phyloP scores from a whole-genome alignment of 495 filamentous ascomycete species.

The Hypoxylon trugodes region DNA sequence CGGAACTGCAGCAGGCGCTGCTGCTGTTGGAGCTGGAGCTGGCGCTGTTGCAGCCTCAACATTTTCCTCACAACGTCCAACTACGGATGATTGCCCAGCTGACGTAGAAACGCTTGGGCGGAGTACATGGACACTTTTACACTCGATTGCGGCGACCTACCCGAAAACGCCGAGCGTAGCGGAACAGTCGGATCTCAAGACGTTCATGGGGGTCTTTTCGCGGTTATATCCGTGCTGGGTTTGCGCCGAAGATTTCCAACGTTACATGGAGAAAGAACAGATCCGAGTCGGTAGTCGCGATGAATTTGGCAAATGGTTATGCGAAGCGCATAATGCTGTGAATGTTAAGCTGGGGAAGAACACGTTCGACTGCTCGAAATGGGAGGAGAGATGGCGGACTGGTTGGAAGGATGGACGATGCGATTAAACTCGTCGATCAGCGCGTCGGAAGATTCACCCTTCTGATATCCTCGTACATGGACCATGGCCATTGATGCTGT shows the following conservation, averaged over 20 bases:
- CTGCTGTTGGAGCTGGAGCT: constrained; percentile 41
- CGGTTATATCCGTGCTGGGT: constrained; percentile 93
- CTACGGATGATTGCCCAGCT: constrained; percentile 70
- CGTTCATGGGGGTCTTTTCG: constrained; percentile 83
- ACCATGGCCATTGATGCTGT: neutral
- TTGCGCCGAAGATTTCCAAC: constrained; percentile 90
- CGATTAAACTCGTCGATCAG: constrained; percentile 41
- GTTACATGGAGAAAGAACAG: constrained; percentile 79
- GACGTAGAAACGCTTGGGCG: constrained; percentile 88
- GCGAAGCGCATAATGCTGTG: constrained; percentile 96
- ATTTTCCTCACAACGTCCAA: constrained; percentile 21
- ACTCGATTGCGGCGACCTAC: constrained; percentile 89
- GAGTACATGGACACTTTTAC: constrained; percentile 90
- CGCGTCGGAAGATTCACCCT: neutral
- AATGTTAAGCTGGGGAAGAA: constrained; percentile 93
- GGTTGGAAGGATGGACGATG: constrained; percentile 89
- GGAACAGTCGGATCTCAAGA: constrained; percentile 75
- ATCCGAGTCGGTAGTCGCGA: constrained; percentile 70
- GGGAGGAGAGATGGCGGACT: constrained; percentile 94
- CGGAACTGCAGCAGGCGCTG: constrained; percentile 38
- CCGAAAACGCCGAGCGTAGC: constrained; percentile 68
- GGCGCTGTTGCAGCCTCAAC: constrained; percentile 43
- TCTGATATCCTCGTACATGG: neutral
- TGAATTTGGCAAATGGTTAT: constrained; percentile 93
- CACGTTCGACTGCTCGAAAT: constrained; percentile 87